Evolutionary conservation across 2,329 filamentous ascomycete species (phyloP), one percentile per base, ranked within the genome.

Genomic region (Xylariaceae sp.): DNA sequence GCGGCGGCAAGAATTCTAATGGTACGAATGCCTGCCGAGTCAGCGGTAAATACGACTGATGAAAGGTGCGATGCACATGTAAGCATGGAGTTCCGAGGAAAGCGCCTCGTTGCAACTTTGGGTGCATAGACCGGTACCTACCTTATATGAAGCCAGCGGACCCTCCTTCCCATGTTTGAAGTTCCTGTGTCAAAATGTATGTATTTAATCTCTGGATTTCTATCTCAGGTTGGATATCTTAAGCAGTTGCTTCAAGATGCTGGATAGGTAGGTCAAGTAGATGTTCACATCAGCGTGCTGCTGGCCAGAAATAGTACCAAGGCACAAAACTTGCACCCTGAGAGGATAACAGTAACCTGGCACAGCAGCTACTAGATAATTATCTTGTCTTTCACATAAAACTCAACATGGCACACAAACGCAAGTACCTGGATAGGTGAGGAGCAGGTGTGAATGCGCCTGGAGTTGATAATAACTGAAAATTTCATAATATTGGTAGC

Each of bases 111-210:
- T 24, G 26, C 23, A 39, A 14, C 6, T 26, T n/a, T 29, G 6
- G 26, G 26, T 24, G 29, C 29, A 16, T 3, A 36, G 17, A 44
- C 19, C 21, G 21, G 36, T 21, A 11, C 21, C 48, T 50, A 14
- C 36, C 28, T 28, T n/a, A 52, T 28, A 23, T 31, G 16, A n/a
- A n/a, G n/a, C n/a, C n/a, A n/a, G n/a, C n/a, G n/a, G n/a, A n/a
- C n/a, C n/a, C 23, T 43, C 36, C 48, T 57, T 53, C 54, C 54
- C 41, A 26, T n/a, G n/a, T n/a, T 16, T 29, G 28, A 34, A 28
- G 4, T n/a, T 4, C 16, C 44, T 23, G 21, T 23, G 36, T 44
- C 28, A 40, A 34, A 23, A 40, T 29, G 28, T 23, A n/a, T 16
- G n/a, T 16, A 43, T 34, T n/a, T 28, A 28, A 36, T 43, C 44